These are phyloP conservation scores for Penicillium hordei DNA, from an alignment of 2,329 filamentous ascomycete genomes.

Conservation along the genomic window DNA sequence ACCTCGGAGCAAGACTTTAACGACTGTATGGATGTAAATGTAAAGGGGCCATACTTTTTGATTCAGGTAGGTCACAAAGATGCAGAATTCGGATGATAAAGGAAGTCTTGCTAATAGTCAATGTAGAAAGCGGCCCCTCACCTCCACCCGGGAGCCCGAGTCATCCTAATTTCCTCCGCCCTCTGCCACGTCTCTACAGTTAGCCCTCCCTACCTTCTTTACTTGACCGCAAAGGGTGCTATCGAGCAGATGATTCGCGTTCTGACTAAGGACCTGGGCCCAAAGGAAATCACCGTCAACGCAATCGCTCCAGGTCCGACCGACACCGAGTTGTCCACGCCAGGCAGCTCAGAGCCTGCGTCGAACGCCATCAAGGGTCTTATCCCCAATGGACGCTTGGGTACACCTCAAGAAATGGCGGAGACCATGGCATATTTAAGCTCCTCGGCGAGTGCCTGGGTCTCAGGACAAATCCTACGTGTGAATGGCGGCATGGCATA, in stretches of 20 bases:
- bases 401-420: background rate
- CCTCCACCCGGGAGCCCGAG: background rate
- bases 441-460: background rate
- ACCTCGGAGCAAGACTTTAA: background rate
- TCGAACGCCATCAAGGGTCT: background rate
- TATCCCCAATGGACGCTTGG: background rate
- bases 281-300: background rate
- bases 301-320: background rate
- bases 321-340: background rate
- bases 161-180: background rate
- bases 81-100: background rate
- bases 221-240: background rate
- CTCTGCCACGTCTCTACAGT: background rate
- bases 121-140: background rate
- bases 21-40: background rate
- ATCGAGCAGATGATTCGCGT: background rate
- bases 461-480: background rate
- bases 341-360: background rate
- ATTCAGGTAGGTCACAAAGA: background rate
- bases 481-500: background rate
- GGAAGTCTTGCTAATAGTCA: background rate
- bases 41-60: background rate
- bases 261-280: background rate
- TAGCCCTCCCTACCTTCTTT: background rate
- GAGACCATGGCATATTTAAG: background rate